These are phyloP conservation scores for Wickerhamiella australiensis DNA, from an alignment of 805 yeast species.

Conservation along the genomic window DNA sequence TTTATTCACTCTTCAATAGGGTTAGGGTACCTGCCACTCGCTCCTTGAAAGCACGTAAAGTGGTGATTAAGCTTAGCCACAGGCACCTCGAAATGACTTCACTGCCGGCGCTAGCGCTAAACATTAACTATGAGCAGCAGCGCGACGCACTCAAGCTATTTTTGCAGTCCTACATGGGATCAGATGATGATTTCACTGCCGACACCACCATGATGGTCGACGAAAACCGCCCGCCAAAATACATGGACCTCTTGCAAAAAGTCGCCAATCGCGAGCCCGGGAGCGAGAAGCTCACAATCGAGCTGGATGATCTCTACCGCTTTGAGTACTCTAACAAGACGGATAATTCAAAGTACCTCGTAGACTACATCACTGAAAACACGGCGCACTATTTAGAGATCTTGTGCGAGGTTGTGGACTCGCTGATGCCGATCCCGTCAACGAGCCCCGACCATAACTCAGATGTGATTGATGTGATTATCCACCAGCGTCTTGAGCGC, in stretches of 20 bases:
- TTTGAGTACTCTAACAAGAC: slow-evolving; percentile 43
- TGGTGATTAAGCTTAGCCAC: not conserved
- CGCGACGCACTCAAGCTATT: slow-evolving; percentile 46
- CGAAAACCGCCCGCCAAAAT: slow-evolving; percentile 37
- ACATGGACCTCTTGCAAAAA: slow-evolving; percentile 58
- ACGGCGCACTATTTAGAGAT: slow-evolving; percentile 70
- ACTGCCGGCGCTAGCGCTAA: slow-evolving; percentile 28
- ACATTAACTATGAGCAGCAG: slow-evolving; percentile 62
- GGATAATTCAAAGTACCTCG: slow-evolving; percentile 32
- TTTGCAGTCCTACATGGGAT: slow-evolving; percentile 33
- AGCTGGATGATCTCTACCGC: slow-evolving; percentile 68
- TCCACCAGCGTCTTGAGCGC: slow-evolving; percentile 77
- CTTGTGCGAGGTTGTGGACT: slow-evolving; percentile 64
- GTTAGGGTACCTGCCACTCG: too few relatives aligned
- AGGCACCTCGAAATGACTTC: slow-evolving; percentile 9
- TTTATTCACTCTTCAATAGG: too few relatives aligned
- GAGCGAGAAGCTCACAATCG: slow-evolving; percentile 49
- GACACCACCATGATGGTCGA: slow-evolving; percentile 21
- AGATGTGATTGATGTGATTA: slow-evolving; percentile 83
- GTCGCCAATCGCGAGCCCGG: slow-evolving; percentile 68
- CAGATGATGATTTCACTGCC: slow-evolving; percentile 12
- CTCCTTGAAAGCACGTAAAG: too few relatives aligned
- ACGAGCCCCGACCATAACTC: slow-evolving; percentile 66
- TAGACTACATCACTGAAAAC: slow-evolving; percentile 53
- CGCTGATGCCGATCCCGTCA: slow-evolving; percentile 77